phyloP scores from a whole-genome alignment of 495 filamentous ascomycete genomes.

The Annulohypoxylon nitens region DNA sequence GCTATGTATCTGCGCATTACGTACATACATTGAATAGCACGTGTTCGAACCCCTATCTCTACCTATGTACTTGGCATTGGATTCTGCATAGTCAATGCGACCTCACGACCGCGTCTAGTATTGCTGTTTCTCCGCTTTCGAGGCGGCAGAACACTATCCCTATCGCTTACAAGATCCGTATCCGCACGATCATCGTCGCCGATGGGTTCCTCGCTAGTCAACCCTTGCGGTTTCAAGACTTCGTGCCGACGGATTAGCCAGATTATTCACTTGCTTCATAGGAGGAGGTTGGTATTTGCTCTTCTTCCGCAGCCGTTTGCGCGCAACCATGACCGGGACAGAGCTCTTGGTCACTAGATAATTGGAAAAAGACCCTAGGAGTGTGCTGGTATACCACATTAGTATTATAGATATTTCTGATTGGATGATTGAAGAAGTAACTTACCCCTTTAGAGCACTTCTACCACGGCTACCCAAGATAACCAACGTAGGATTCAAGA shows the following conservation, averaged over 20 bases:
- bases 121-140: conserved; percentile 11
- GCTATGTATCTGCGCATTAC: conserved; percentile 11
- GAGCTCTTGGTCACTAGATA: conserved; percentile 96
- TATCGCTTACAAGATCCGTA: background rate
- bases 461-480: conserved; percentile 91
- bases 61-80: background rate
- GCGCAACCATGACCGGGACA: conserved; percentile 94
- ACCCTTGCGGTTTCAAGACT: conserved; percentile 75
- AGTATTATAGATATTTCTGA: background rate
- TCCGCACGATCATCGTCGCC: background rate
- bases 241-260: conserved; percentile 71
- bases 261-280: conserved; percentile 77
- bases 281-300: conserved; percentile 73
- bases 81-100: background rate
- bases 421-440: conserved; percentile 17
- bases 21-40: conserved; percentile 12
- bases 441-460: conserved; percentile 93
- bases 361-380: conserved; percentile 95
- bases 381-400: conserved; percentile 41
- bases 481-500: conserved; percentile 90
- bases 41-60: background rate
- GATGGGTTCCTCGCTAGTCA: conserved; percentile 61
- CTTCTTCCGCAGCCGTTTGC: conserved; percentile 82
- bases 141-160: background rate
- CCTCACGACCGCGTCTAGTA: background rate